Evolutionary conservation across 192 early-diverging fungal species (phyloP).

Genomic region (Coemansia aciculifera): DNA sequence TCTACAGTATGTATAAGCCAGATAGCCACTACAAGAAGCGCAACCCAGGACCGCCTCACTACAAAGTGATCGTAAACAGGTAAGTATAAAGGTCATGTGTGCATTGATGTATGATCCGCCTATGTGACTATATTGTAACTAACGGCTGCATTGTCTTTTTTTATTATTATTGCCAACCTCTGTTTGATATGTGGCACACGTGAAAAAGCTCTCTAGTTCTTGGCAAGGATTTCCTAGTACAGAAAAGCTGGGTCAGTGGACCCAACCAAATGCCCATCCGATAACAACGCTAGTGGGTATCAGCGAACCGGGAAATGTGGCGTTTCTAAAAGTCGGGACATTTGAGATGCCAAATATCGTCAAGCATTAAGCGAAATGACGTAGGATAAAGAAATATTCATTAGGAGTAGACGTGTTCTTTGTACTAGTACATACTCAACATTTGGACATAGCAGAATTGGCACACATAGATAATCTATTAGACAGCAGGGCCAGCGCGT

Average conservation of each 20-base stretch:
- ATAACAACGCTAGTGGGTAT: constrained; percentile 23
- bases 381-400: neutral
- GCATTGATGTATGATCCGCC: neutral
- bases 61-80: constrained; percentile 20
- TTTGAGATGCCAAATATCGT: constrained; percentile 8
- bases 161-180: neutral
- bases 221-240: neutral
- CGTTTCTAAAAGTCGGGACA: constrained; percentile 19
- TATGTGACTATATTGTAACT: neutral
- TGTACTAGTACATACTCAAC: constrained; percentile 7
- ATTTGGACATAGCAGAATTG: neutral
- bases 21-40: constrained; percentile 35
- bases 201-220: constrained; percentile 1
- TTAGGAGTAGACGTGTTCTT: neutral
- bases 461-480: neutral
- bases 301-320: constrained; percentile 33
- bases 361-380: neutral
- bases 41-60: constrained; percentile 30
- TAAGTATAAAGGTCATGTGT: constrained; percentile 11
- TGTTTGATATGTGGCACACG: neutral
- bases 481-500: neutral
- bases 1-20: constrained; percentile 37
- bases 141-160: neutral
- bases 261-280: constrained; percentile 6
- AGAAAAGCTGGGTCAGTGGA: neutral